Conservation (phyloP, 1,139 yeast genomes). For the Kodamaea alishanica region DNA sequence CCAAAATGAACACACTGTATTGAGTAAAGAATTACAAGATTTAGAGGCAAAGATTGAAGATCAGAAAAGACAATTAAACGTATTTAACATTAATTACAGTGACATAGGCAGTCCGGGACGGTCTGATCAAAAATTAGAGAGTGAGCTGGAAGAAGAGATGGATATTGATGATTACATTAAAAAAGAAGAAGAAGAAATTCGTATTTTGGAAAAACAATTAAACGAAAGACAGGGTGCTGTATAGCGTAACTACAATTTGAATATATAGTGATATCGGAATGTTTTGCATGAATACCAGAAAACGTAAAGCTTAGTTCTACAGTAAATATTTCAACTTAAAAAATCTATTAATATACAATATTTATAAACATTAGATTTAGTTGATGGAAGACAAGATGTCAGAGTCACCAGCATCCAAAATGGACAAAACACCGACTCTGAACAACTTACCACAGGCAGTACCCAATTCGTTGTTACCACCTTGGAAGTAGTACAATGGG, state of each 20-base stretch:
- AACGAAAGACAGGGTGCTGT: slow-evolving; percentile 14
- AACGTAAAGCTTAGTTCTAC: too few species aligned
- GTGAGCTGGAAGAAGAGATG: slow-evolving; percentile 26
- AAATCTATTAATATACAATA: slow-evolving; percentile 11
- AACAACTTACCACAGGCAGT: slow-evolving; percentile 99
- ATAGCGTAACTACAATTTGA: neutral
- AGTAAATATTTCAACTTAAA: neutral
- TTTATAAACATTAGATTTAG: slow-evolving; percentile 9
- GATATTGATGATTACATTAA: slow-evolving; percentile 32
- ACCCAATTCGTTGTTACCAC: slow-evolving; percentile 99
- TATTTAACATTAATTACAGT: slow-evolving; percentile 24
- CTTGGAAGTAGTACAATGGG: slow-evolving; percentile 97
- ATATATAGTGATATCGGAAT: too few species aligned
- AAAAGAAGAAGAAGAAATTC: slow-evolving; percentile 35
- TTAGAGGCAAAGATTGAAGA: slow-evolving; percentile 27
- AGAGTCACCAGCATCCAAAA: slow-evolving; percentile 99
- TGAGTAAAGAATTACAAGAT: slow-evolving; percentile 25
- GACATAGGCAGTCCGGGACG: slow-evolving; percentile 21
- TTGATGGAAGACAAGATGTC: slow-evolving; percentile 68
- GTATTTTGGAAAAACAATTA: slow-evolving; percentile 28
- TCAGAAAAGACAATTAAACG: slow-evolving; percentile 27
- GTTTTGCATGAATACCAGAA: too few species aligned
- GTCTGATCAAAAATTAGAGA: slow-evolving; percentile 10
- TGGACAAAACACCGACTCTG: slow-evolving; percentile 98
- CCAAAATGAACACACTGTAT: slow-evolving; percentile 20